Percentiles rank a stretch among this genome's conserved stretches.
Conservation (phyloP, 1,139 yeast species). For the Diutina siamensis region DNA sequence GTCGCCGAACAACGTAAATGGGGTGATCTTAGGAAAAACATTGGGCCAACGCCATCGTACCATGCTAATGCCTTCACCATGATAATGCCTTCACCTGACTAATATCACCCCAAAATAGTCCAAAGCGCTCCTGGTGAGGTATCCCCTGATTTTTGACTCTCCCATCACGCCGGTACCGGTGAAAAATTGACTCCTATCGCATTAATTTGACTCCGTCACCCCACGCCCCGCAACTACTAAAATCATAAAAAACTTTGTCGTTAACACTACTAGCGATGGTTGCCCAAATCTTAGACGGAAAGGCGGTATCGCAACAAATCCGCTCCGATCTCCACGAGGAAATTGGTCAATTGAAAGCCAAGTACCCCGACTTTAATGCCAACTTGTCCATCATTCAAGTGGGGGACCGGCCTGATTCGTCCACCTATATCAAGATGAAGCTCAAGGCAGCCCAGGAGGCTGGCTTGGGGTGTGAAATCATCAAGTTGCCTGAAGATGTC, state of each 20-base stretch:
- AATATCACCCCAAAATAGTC: too few relatives aligned
- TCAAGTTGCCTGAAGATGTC: constrained; percentile 53
- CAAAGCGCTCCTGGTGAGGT: too few relatives aligned
- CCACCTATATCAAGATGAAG: constrained; percentile 93
- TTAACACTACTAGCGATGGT: not conserved
- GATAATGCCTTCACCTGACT: too few relatives aligned
- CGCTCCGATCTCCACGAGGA: not conserved
- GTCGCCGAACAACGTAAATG: too few relatives aligned
- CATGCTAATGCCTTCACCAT: too few relatives aligned
- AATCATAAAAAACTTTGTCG: not conserved
- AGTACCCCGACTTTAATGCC: constrained; percentile 45
- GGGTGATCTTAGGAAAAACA: too few relatives aligned
- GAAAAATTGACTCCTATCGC: not conserved
- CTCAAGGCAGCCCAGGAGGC: constrained; percentile 85
- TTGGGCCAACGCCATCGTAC: too few relatives aligned
- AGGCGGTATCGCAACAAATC: constrained; percentile 3
- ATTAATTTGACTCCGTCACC: not conserved
- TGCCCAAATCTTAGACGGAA: constrained; percentile 5
- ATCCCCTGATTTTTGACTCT: too few relatives aligned
- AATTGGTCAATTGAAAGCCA: constrained; percentile 13
- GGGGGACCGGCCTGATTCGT: constrained; percentile 81
- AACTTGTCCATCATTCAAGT: constrained; percentile 79
- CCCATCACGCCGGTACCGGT: not conserved
- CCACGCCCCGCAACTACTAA: not conserved
- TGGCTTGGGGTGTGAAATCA: constrained; percentile 57